Conservation (phyloP, 2,329 filamentous ascomycete genomes). For the Sporothrix euskadiensis region DNA sequence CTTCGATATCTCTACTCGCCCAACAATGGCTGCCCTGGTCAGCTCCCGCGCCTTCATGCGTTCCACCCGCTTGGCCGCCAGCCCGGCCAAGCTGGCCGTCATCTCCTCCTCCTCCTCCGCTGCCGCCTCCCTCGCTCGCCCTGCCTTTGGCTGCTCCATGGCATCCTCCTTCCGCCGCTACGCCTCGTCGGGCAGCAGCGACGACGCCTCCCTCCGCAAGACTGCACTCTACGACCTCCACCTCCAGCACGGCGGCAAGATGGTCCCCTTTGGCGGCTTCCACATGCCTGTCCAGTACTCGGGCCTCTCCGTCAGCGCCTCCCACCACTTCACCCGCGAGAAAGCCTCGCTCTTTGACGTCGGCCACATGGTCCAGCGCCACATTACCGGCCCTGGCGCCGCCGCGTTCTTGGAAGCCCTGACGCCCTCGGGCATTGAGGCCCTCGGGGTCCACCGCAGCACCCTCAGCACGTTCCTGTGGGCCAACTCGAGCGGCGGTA, state of each 20-base stretch:
- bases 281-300: constrained; percentile 90
- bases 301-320: constrained; percentile 73
- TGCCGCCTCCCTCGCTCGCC: background rate
- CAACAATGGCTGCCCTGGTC: constrained; percentile 23
- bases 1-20: background rate
- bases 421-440: constrained; percentile 72
- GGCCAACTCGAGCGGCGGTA: constrained; percentile 72
- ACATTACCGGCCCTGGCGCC: constrained; percentile 77
- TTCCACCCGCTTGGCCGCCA: constrained; percentile 8
- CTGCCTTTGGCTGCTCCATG: background rate
- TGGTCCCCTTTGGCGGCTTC: constrained; percentile 95
- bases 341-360: constrained; percentile 94
- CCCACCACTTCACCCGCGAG: constrained; percentile 84
- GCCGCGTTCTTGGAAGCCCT: constrained; percentile 79
- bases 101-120: background rate
- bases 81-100: background rate
- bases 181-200: constrained; percentile 20
- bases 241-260: constrained; percentile 76
- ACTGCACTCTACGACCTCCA: constrained; percentile 44
- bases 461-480: constrained; percentile 84
- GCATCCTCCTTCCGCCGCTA: background rate
- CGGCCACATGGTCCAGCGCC: constrained; percentile 93
- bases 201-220: constrained; percentile 35
- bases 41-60: constrained; percentile 23
- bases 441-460: constrained; percentile 66